Percentiles rank a stretch among this genome's conserved stretches.
phyloP scores from a whole-genome alignment of 2,329 filamentous ascomycete species.

The Monilinia polystroma region DNA sequence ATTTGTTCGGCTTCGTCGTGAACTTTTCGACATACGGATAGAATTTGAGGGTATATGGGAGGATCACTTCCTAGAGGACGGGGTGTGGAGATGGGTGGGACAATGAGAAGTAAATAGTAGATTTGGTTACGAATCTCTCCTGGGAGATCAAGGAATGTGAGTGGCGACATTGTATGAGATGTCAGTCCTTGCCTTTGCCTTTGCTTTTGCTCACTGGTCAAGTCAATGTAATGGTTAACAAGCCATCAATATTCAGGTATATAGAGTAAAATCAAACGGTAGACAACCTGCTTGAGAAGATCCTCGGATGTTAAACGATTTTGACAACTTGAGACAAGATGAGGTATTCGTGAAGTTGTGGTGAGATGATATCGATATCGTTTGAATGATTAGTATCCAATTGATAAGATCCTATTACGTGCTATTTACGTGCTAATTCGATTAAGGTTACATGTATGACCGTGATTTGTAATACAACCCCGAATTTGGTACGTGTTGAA shows the following conservation, averaged over 20 bases:
- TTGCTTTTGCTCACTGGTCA: too few species aligned
- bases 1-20: slow-evolving; percentile 41
- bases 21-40: slow-evolving; percentile 30
- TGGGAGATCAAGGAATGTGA: slow-evolving; percentile 47
- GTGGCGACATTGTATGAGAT: slow-evolving; percentile 23
- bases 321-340: too few species aligned
- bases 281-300: too few species aligned
- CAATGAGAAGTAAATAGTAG: slow-evolving; percentile 40
- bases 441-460: neutral
- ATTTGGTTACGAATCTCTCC: slow-evolving; percentile 62
- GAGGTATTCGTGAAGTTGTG: too few species aligned
- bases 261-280: too few species aligned
- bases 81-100: slow-evolving; percentile 30
- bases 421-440: too few species aligned
- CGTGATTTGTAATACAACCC: neutral
- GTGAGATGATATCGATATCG: too few species aligned
- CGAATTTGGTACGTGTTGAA: neutral
- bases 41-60: slow-evolving; percentile 40
- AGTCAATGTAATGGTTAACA: too few species aligned
- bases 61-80: slow-evolving; percentile 27
- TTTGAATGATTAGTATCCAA: neutral
- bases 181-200: neutral
- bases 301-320: too few species aligned
- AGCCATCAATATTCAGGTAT: too few species aligned
- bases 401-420: neutral